A percentile compares a stretch with the other conserved stretches of the same genome.
phyloP scores from a whole-genome alignment of 768 basidiomycete genomes.

The Rickenella mellea region DNA sequence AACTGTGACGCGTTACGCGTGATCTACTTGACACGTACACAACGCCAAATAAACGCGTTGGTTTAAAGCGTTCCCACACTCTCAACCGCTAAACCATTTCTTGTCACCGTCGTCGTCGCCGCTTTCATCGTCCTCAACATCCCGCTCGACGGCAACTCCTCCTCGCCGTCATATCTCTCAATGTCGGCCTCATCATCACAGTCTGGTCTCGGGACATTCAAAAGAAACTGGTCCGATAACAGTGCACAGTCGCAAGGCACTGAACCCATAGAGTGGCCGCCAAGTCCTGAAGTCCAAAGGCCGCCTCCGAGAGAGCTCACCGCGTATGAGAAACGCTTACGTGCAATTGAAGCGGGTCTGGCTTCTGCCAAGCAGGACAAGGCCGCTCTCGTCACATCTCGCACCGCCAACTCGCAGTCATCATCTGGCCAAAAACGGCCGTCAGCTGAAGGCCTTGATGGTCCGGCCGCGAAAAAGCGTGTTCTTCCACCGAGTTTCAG shows the following conservation, averaged over 20 bases:
- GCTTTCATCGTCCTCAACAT: neutral
- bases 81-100: no score
- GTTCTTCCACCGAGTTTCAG: neutral
- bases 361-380: slow-evolving; percentile 20
- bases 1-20: no score
- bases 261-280: slow-evolving; percentile 12
- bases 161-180: no score
- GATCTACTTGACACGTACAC: no score
- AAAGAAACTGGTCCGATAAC: slow-evolving; percentile 52
- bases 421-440: neutral
- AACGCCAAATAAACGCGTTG: no score
- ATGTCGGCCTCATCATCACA: slow-evolving; percentile 9
- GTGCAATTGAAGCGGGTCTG: slow-evolving; percentile 6
- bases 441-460: neutral
- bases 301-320: slow-evolving; percentile 8
- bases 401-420: neutral
- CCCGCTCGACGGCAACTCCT: no score
- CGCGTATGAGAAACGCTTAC: slow-evolving; percentile 14
- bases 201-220: slow-evolving; percentile 54
- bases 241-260: slow-evolving; percentile 31
- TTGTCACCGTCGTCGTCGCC: neutral
- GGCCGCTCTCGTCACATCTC: slow-evolving; percentile 12
- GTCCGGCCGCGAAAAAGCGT: neutral
- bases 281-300: neutral
- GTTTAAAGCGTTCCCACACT: no score